Conservation (phyloP, 1,284 basidiomycete species). For the Sutorius eximius region DNA sequence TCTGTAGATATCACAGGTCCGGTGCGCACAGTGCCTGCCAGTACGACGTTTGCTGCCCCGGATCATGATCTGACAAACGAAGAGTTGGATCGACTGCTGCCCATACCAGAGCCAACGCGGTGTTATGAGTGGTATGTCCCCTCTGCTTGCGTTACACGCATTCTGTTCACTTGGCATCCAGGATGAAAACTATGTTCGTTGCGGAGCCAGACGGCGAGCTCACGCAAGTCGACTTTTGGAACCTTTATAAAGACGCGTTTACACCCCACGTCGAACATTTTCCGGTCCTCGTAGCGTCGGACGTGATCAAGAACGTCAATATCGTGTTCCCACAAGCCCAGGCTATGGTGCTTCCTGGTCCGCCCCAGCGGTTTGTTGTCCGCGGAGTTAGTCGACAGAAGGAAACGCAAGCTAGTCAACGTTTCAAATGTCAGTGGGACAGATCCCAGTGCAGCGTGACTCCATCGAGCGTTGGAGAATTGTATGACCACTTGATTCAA, state of each 20-base stretch:
- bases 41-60: conserved; percentile 41
- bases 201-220: conserved; percentile 69
- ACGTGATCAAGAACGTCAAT: conserved; percentile 85
- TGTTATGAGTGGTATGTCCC: conserved; percentile 71
- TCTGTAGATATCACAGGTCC: conserved; percentile 58
- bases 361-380: conserved; percentile 75
- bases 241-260: conserved; percentile 77
- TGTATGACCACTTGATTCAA: conserved; percentile 68
- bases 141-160: neutral
- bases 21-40: conserved; percentile 55
- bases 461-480: conserved; percentile 51
- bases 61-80: conserved; percentile 65
- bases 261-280: conserved; percentile 53
- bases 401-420: conserved; percentile 51
- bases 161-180: conserved; percentile 33
- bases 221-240: conserved; percentile 91
- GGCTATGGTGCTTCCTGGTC: conserved; percentile 77
- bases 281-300: conserved; percentile 72
- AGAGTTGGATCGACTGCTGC: conserved; percentile 60
- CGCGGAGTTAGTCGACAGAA: conserved; percentile 72
- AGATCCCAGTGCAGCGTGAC: conserved; percentile 51
- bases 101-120: conserved; percentile 66
- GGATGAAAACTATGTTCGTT: conserved; percentile 83
- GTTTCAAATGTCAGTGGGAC: conserved; percentile 72
- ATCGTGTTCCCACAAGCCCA: conserved; percentile 76